A percentile compares a stretch with the other conserved stretches of the same genome.
Conservation (phyloP, 148 eudicot species). For the Camellia japonica region DNA sequence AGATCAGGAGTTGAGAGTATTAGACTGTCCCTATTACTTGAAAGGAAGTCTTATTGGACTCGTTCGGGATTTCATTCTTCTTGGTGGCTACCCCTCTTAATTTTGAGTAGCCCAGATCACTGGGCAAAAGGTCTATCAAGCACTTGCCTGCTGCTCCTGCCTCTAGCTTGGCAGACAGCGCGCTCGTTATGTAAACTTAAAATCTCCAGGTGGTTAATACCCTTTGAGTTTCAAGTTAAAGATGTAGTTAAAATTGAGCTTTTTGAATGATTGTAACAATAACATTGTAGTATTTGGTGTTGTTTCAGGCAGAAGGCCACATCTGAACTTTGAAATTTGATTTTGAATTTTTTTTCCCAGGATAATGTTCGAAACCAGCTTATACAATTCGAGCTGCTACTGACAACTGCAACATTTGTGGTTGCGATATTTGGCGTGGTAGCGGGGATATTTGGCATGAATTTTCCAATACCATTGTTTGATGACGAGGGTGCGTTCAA, state of each 20-base stretch:
- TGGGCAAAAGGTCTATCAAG: too few relatives aligned
- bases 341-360: conserved; percentile 35
- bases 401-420: conserved; percentile 93
- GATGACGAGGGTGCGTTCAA: conserved; percentile 62
- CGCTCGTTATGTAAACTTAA: too few relatives aligned
- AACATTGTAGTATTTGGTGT: neutral
- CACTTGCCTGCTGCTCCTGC: too few relatives aligned
- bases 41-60: too few relatives aligned
- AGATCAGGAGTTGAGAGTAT: too few relatives aligned
- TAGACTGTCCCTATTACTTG: too few relatives aligned
- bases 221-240: neutral
- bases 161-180: too few relatives aligned
- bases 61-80: too few relatives aligned
- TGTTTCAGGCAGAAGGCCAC: neutral
- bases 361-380: conserved; percentile 97
- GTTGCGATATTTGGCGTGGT: conserved; percentile 96
- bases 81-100: neutral
- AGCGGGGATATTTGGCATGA: conserved; percentile 97
- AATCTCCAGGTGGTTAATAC: neutral
- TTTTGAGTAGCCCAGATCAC: neutral
- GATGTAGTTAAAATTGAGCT: neutral
- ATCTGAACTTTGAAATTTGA: neutral
- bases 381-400: conserved; percentile 87
- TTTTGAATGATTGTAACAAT: neutral
- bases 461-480: conserved; percentile 65